phyloP scores from a whole-genome alignment of 345 rosid species.

The Syzygium aromaticum region DNA sequence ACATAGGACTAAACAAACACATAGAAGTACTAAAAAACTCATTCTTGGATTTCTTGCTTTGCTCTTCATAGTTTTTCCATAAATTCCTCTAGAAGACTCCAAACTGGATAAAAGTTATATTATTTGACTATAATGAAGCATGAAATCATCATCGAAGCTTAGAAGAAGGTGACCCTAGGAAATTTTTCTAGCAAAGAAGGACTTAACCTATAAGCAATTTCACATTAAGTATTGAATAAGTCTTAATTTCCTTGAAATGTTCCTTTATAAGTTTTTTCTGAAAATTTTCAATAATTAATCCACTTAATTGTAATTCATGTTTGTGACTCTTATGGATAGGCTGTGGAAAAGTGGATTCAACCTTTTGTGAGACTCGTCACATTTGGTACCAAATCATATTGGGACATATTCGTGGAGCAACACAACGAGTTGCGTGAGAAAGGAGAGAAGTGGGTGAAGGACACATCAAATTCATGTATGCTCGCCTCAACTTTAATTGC shows the following conservation, averaged over 20 bases:
- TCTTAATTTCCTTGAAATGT: neutral
- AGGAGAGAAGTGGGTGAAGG: slow-evolving; percentile 4
- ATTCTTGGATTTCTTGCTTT: neutral
- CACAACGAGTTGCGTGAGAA: neutral
- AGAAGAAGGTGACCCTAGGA: neutral
- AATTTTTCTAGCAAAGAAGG: neutral
- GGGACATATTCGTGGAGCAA: too few species aligned
- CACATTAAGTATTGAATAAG: neutral
- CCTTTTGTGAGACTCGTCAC: too few species aligned
- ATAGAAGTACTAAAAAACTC: neutral
- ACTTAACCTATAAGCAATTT: too few species aligned
- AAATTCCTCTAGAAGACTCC: neutral
- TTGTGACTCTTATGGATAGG: neutral
- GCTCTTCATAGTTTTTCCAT: neutral
- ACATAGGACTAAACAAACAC: neutral
- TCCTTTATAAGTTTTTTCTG: neutral
- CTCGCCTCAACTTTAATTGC: slow-evolving; percentile 23
- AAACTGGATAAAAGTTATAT: too few species aligned
- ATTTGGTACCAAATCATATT: too few species aligned
- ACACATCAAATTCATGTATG: slow-evolving; percentile 20
- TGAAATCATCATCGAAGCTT: neutral
- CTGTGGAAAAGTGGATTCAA: too few species aligned
- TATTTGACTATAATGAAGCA: neutral
- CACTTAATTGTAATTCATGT: rapidly evolving
- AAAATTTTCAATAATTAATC: rapidly evolving